phyloP scores from a whole-genome alignment of 2,329 filamentous ascomycete genomes.

The Ceratocystis colombiana region DNA sequence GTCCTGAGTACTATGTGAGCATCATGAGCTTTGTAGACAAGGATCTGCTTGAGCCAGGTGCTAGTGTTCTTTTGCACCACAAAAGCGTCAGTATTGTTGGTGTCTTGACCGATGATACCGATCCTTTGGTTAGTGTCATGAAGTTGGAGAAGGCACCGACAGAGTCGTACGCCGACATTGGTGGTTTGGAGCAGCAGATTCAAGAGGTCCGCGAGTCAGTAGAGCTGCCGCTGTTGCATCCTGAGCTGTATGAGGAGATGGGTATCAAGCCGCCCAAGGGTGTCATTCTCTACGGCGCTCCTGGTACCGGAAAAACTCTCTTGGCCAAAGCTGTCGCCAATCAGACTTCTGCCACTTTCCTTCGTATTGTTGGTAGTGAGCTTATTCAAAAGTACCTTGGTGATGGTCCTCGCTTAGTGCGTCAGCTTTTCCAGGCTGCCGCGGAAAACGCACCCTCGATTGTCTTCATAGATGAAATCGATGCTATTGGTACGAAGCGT shows the following conservation, averaged over 20 bases:
- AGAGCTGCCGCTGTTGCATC: slow-evolving; percentile 86
- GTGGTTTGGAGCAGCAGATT: slow-evolving; percentile 87
- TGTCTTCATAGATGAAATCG: slow-evolving; percentile 98
- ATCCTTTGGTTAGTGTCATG: slow-evolving; percentile 95
- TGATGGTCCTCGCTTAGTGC: slow-evolving; percentile 86
- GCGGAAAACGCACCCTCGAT: slow-evolving; percentile 94
- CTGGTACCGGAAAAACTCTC: slow-evolving; percentile 92
- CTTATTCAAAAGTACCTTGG: slow-evolving; percentile 98
- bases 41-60: slow-evolving; percentile 89
- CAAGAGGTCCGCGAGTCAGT: slow-evolving; percentile 97
- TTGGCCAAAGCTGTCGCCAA: slow-evolving; percentile 96
- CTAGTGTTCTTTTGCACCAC: slow-evolving; percentile 89
- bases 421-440: slow-evolving; percentile 92
- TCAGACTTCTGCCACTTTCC: slow-evolving; percentile 95
- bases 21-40: slow-evolving; percentile 99
- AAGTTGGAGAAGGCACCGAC: slow-evolving; percentile 98
- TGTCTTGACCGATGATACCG: slow-evolving; percentile 89
- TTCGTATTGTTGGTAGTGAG: slow-evolving; percentile 93
- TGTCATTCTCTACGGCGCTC: slow-evolving; percentile 95
- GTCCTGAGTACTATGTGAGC: slow-evolving; percentile 97
- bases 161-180: slow-evolving; percentile 97
- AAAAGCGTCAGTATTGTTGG: slow-evolving; percentile 97
- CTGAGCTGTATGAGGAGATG: slow-evolving; percentile 98
- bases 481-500: slow-evolving; percentile 96
- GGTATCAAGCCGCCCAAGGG: slow-evolving; percentile 99